Evolutionary conservation across 2,329 filamentous ascomycete genomes (phyloP).

Genomic region (Aspergillus persii): DNA sequence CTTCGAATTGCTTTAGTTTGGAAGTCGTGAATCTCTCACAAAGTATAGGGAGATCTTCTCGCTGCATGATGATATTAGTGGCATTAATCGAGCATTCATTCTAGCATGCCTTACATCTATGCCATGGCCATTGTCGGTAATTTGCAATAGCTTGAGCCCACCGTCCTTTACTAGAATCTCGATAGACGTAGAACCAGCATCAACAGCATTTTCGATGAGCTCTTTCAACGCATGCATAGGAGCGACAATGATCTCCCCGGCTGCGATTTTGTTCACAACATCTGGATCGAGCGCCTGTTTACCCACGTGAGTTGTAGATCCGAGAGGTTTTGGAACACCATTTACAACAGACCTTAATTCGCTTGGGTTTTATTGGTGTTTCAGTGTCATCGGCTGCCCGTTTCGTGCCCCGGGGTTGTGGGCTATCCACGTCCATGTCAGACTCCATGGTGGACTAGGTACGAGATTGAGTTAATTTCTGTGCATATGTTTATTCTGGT

Average conservation of each 20-base stretch:
- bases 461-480: not conserved
- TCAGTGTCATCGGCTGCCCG: slow-evolving; percentile 49
- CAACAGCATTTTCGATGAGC: slow-evolving; percentile 93
- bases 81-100: not conserved
- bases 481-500: not conserved
- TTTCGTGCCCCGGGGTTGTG: slow-evolving; percentile 45
- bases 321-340: too few species aligned
- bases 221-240: slow-evolving; percentile 96
- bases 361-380: slow-evolving; percentile 44
- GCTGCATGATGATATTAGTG: slow-evolving; percentile 50
- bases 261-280: slow-evolving; percentile 98
- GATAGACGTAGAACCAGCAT: slow-evolving; percentile 88
- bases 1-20: slow-evolving; percentile 90
- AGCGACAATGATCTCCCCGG: slow-evolving; percentile 96
- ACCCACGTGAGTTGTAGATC: not conserved
- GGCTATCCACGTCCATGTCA: slow-evolving; percentile 45
- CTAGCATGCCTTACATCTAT: slow-evolving; percentile 67
- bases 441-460: slow-evolving; percentile 7
- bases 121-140: slow-evolving; percentile 94
- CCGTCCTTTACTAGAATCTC: slow-evolving; percentile 94
- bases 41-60: slow-evolving; percentile 85
- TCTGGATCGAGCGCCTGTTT: slow-evolving; percentile 79
- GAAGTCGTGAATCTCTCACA: slow-evolving; percentile 97
- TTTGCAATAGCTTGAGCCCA: slow-evolving; percentile 89
- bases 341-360: slow-evolving; percentile 41